Percentiles rank a stretch among this genome's conserved stretches.
phyloP scores from a whole-genome alignment of 177 flowering plant genomes.

The Viscum album region DNA sequence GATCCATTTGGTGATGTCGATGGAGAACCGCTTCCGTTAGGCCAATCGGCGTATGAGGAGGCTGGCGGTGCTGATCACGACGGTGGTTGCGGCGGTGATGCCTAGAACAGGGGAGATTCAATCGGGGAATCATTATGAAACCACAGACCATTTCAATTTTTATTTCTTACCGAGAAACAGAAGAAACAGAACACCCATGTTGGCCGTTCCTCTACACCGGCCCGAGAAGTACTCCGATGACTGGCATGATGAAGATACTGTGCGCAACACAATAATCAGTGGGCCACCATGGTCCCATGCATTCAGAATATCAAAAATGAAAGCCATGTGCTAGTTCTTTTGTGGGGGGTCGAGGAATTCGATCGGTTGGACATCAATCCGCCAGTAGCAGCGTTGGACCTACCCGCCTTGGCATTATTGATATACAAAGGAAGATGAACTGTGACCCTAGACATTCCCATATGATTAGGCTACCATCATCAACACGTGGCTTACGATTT shows the following conservation, averaged over 20 bases:
- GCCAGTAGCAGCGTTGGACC: no score
- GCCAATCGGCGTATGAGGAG: conserved; percentile 22
- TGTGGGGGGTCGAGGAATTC: no score
- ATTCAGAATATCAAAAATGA: background rate
- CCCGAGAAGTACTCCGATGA: conserved; percentile 27
- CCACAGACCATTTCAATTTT: background rate
- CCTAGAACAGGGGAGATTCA: conserved; percentile 15
- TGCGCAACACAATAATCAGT: background rate
- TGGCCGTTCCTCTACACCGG: conserved; percentile 31
- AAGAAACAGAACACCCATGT: conserved; percentile 22
- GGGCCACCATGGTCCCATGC: no score
- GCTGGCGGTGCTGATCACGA: conserved; percentile 23
- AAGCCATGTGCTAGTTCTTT: background rate
- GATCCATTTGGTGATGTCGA: conserved; percentile 14
- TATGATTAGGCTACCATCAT: no score
- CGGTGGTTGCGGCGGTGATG: conserved; percentile 20
- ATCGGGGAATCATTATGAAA: background rate
- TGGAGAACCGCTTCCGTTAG: conserved; percentile 15
- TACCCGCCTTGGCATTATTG: no score
- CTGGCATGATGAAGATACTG: conserved; percentile 23
- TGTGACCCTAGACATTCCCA: no score
- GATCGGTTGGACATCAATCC: no score
- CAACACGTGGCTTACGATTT: no score
- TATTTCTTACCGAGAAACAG: no score
- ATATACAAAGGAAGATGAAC: no score